phyloP scores from a whole-genome alignment of 2,329 filamentous ascomycete genomes.

The Pseudomassariella vexata region DNA sequence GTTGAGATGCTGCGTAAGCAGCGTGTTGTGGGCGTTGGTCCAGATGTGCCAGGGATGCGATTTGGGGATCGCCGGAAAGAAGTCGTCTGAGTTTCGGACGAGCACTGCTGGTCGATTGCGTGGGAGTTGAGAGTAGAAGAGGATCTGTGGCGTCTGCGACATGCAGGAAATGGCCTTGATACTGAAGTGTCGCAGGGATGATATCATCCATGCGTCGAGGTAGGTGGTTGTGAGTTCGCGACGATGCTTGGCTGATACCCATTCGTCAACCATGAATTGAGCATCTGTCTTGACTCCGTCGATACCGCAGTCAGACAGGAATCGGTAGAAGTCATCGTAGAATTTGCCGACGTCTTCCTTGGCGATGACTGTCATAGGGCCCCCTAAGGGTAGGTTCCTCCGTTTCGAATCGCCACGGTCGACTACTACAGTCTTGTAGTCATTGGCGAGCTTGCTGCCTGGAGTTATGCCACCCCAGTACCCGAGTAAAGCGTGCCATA shows the following conservation, averaged over 20 bases:
- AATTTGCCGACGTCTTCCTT: constrained; percentile 68
- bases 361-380: constrained; percentile 67
- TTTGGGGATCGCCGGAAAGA: constrained; percentile 74
- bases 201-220: constrained; percentile 79
- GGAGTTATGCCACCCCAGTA: constrained; percentile 91
- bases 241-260: constrained; percentile 63
- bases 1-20: constrained; percentile 81
- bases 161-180: constrained; percentile 85
- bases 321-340: constrained; percentile 88
- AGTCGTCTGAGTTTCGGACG: constrained; percentile 84
- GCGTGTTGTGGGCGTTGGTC: constrained; percentile 82
- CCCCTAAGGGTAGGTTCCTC: constrained; percentile 46
- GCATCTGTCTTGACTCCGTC: constrained; percentile 90
- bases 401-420: constrained; percentile 42
- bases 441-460: constrained; percentile 64
- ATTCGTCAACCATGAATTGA: constrained; percentile 81
- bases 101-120: constrained; percentile 68
- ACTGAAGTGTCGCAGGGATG: constrained; percentile 71
- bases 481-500: constrained; percentile 85
- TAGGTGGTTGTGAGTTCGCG: constrained; percentile 68
- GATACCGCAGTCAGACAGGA: constrained; percentile 67
- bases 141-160: constrained; percentile 79
- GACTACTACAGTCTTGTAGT: constrained; percentile 69
- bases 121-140: constrained; percentile 80
- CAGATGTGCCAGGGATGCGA: constrained; percentile 95